These are phyloP conservation scores for Saturnispora dispora DNA, from an alignment of 805 yeast species.

Conservation along the genomic window DNA sequence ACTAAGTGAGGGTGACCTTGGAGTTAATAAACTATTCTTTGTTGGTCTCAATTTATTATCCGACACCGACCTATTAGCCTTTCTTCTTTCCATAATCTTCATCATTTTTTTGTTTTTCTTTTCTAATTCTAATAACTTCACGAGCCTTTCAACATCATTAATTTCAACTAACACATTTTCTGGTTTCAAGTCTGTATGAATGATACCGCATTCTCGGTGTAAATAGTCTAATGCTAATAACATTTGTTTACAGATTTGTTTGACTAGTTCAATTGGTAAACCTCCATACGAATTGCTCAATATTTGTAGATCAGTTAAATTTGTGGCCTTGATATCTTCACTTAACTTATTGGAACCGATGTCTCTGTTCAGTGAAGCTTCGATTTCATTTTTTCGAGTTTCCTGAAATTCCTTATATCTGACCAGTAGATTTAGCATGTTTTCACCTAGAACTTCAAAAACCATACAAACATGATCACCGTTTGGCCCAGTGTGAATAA, in stretches of 20 bases:
- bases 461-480: constrained; percentile 61
- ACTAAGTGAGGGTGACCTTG: background rate
- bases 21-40: constrained; percentile 1
- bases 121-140: constrained; percentile 34
- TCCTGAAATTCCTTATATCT: constrained; percentile 36
- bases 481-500: constrained; percentile 49
- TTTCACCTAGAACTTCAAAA: constrained; percentile 57
- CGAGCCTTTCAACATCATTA: constrained; percentile 43
- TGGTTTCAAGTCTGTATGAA: constrained; percentile 71
- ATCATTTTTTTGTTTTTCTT: constrained; percentile 18
- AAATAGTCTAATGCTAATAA: constrained; percentile 47
- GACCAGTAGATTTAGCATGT: constrained; percentile 40
- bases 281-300: constrained; percentile 40
- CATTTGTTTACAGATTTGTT: constrained; percentile 48
- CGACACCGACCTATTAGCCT: constrained; percentile 9
- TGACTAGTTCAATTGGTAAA: constrained; percentile 44
- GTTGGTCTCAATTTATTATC: background rate
- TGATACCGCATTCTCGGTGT: constrained; percentile 53
- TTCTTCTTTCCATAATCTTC: constrained; percentile 19
- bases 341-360: background rate
- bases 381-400: constrained; percentile 22
- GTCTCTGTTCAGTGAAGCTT: constrained; percentile 3
- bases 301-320: constrained; percentile 28
- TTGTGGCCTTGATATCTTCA: constrained; percentile 17
- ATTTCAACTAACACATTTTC: constrained; percentile 56